These are phyloP conservation scores for Jackrogersella multiformis DNA, from an alignment of 495 filamentous ascomycete genomes.

Conservation along the genomic window DNA sequence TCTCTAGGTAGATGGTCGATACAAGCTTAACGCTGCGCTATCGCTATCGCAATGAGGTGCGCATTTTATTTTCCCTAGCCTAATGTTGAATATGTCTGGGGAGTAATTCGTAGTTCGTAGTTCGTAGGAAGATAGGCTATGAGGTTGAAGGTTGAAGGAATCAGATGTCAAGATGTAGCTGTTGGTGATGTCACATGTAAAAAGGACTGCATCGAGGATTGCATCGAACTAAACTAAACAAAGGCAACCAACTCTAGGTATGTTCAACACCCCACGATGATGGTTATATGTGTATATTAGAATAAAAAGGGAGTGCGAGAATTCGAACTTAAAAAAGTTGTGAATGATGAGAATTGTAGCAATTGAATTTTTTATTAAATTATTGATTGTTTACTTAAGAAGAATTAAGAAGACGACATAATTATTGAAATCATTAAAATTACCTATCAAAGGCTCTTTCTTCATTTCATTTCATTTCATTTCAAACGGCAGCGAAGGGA, in stretches of 20 bases:
- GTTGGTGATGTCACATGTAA: slow-evolving; percentile 45
- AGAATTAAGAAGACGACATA: slow-evolving; percentile 24
- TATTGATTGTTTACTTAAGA: too few relatives aligned
- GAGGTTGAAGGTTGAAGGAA: slow-evolving; percentile 9
- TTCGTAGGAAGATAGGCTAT: not conserved
- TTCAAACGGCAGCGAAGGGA: slow-evolving; percentile 19
- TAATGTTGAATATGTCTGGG: too few relatives aligned
- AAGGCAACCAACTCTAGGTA: not conserved
- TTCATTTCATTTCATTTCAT: slow-evolving; percentile 34
- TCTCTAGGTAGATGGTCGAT: slow-evolving; percentile 27
- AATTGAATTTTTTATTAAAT: too few relatives aligned
- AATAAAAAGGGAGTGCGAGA: slow-evolving; percentile 1
- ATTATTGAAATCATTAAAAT: slow-evolving; percentile 30
- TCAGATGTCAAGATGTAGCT: slow-evolving; percentile 20
- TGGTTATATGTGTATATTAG: too few relatives aligned
- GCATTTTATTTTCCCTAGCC: slow-evolving; percentile 43
- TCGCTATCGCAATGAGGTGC: slow-evolving; percentile 36
- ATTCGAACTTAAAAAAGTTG: not conserved
- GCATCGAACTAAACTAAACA: slow-evolving; percentile 21
- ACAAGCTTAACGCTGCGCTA: slow-evolving; percentile 33
- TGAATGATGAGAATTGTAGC: not conserved
- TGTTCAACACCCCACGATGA: not conserved
- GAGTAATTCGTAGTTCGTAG: too few relatives aligned
- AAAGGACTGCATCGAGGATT: slow-evolving; percentile 10
- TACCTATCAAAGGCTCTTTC: slow-evolving; percentile 7